Evolutionary conservation across 768 basidiomycete genomes (phyloP), one percentile per base, ranked within the genome.

Genomic region (Obba rivulosa): DNA sequence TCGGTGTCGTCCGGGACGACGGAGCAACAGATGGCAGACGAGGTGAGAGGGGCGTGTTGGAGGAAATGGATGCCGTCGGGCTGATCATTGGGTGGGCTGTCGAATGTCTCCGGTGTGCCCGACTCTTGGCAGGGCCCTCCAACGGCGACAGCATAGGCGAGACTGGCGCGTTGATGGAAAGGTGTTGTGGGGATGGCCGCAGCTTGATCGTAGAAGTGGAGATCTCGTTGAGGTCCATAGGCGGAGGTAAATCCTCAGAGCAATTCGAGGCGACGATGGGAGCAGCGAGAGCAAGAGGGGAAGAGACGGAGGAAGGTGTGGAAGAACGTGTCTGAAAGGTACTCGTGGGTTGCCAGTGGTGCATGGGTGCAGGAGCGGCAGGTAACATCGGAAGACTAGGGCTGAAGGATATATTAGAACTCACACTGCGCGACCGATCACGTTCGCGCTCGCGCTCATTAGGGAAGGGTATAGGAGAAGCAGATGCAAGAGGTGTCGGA

Each of bases 231-330:
- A 87, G 75, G 52, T 78, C 76, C 74, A 87, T 83, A 48, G 70
- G 74, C 2, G 84, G 85, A 37, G 81, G 77, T 13, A 67, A 67
- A 46, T 84, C 81, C 37, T 85, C 81, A 3, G 75, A 70, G 8
- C 74, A 76, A 16, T 76, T 66, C 10, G 85, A 73, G 5, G 90
- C 88, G 38, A 88, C 77, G 53, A 92, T 92, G 8, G 90, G 90
- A 24, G 81, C 86, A 5, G 89, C 90, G 24, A 91, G 74, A 22
- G 90, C 90, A 36, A 92, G 74, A 47, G 90, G 90, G 11, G 90
- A 92, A 20, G 90, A 91, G 45, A 91, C 78, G 16, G 90, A 92
- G 2, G 90, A 92, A 14, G 90, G 90, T 0, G 90, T 92, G 9
- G 89, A 92, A 7, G 90, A 90, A 42, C 90, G 76, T 8, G 89